A percentile compares a stretch with the other conserved stretches of the same genome.
Evolutionary conservation across 176 grass and related monocot species (phyloP).

Genomic region (Microstegium vimineum): DNA sequence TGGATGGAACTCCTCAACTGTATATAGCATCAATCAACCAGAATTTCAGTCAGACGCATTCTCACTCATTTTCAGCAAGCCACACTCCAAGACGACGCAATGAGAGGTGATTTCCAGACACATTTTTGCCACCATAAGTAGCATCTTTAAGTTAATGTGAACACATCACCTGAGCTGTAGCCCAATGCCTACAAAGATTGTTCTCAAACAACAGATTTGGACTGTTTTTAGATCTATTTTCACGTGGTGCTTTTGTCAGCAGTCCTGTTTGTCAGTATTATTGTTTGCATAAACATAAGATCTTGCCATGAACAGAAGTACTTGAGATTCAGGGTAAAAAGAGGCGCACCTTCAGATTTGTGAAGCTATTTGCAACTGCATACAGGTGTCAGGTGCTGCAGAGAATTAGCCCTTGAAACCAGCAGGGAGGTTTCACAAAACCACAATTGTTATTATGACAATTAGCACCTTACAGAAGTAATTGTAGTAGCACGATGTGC

Average conservation of each 20-base stretch:
- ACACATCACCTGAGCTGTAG: too few species aligned
- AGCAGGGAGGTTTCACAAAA: conserved; percentile 26
- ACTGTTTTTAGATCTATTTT: not conserved
- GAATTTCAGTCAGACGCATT: too few species aligned
- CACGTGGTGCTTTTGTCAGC: not conserved
- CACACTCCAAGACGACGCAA: too few species aligned
- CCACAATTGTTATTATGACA: not conserved
- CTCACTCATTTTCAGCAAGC: too few species aligned
- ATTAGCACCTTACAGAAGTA: not conserved
- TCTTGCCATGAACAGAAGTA: not conserved
- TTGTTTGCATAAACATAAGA: not conserved
- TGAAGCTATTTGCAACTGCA: conserved; percentile 62
- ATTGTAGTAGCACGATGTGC: too few species aligned
- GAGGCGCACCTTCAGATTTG: conserved; percentile 54
- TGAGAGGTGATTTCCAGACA: too few species aligned
- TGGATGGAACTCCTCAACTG: too few species aligned
- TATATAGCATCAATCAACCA: too few species aligned
- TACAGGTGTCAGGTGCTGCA: conserved; percentile 73
- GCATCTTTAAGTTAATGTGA: too few species aligned
- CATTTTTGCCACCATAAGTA: too few species aligned
- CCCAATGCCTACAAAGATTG: too few species aligned
- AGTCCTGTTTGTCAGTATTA: too few species aligned
- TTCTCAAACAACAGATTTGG: not conserved
- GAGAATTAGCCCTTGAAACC: conserved; percentile 79
- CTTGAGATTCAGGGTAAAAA: conserved; percentile 7